Conservation (phyloP, 495 filamentous ascomycete species). For the Hypomontagnella monticulosa region DNA sequence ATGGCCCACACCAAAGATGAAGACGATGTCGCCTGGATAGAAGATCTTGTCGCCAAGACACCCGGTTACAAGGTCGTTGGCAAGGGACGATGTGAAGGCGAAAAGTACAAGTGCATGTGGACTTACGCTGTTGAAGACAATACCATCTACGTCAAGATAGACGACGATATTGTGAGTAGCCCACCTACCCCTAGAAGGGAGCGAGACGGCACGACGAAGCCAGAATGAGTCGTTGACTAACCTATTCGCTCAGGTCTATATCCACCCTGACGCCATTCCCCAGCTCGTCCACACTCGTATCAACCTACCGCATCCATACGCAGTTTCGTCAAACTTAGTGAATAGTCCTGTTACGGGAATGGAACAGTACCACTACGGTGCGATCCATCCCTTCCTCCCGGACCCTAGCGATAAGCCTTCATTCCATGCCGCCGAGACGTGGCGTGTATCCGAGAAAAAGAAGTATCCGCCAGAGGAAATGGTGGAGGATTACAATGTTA, state of each 20-base stretch:
- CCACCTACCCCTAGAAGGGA: neutral
- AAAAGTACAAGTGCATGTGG: conserved; percentile 49
- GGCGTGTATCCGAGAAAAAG: conserved; percentile 40
- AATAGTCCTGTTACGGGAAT: conserved; percentile 58
- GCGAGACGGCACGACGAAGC: neutral
- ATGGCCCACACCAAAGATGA: conserved; percentile 58
- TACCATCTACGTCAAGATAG: conserved; percentile 64
- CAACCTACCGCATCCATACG: conserved; percentile 55
- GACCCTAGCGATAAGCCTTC: conserved; percentile 42
- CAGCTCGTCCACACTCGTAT: conserved; percentile 63
- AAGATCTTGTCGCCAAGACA: conserved; percentile 42
- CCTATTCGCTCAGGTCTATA: conserved; percentile 47
- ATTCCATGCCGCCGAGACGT: conserved; percentile 32
- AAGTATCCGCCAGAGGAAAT: conserved; percentile 36
- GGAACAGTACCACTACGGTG: conserved; percentile 60
- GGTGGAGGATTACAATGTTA: conserved; percentile 37
- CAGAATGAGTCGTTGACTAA: conserved; percentile 17
- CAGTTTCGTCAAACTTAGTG: conserved; percentile 63
- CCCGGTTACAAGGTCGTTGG: conserved; percentile 43
- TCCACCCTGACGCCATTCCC: conserved; percentile 64
- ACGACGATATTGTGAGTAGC: conserved; percentile 60
- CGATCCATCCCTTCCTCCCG: conserved; percentile 59
- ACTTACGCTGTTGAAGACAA: conserved; percentile 49
- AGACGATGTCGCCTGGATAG: conserved; percentile 59
- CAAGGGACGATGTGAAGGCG: conserved; percentile 42